These are phyloP conservation scores for Amphibolis antarctica DNA, from an alignment of 106 monocot genomes.

Conservation along the genomic window DNA sequence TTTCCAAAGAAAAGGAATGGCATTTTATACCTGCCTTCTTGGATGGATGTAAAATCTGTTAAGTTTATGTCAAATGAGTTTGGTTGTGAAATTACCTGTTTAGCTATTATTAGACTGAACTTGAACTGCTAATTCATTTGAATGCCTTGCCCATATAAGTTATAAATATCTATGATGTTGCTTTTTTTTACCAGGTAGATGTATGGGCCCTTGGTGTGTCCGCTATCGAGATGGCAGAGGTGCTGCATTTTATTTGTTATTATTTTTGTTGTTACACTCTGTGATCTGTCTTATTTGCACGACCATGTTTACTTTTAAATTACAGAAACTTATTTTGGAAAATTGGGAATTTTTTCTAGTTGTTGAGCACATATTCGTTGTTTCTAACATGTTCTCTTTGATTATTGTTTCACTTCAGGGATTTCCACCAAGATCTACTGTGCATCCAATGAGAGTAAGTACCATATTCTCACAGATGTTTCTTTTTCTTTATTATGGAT, in stretches of 20 bases:
- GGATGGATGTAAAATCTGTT: no score
- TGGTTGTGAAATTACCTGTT: no score
- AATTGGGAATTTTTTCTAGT: neutral
- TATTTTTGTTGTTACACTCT: neutral
- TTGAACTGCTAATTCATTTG: no score
- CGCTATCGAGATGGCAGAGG: constrained; percentile 99
- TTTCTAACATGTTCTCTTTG: neutral
- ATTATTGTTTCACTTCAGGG: constrained; percentile 40
- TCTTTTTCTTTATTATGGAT: no score
- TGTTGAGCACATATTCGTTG: neutral
- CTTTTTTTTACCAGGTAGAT: constrained; percentile 59
- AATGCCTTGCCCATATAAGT: neutral
- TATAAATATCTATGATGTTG: neutral
- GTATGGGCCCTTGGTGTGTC: constrained; percentile 99
- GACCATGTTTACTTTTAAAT: neutral
- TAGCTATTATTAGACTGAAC: no score
- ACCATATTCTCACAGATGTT: neutral
- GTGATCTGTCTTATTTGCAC: no score
- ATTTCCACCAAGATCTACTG: constrained; percentile 79
- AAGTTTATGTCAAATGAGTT: no score
- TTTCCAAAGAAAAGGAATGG: no score
- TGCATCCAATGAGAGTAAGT: constrained; percentile 99
- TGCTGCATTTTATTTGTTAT: constrained; percentile 12
- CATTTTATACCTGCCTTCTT: no score
- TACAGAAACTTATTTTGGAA: neutral